These are phyloP conservation scores for Malus hybrid DNA, from an alignment of 331 rosid genomes.

Conservation along the genomic window DNA sequence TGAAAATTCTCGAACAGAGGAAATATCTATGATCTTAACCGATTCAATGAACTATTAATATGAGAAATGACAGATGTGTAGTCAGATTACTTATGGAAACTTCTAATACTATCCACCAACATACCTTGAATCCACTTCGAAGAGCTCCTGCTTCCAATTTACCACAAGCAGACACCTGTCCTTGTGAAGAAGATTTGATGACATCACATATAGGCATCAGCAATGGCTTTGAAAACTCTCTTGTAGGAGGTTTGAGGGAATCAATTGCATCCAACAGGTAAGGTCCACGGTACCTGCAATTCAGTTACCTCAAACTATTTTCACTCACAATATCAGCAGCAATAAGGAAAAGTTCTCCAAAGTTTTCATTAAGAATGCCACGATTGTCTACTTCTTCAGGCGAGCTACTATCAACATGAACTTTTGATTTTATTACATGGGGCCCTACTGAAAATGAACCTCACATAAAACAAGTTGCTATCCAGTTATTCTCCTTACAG, in stretches of 20 bases:
- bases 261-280: slow-evolving; percentile 43
- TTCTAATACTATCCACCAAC: slow-evolving; percentile 4
- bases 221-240: slow-evolving; percentile 84
- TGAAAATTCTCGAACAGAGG: not conserved
- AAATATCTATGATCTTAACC: not conserved
- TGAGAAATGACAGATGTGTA: slow-evolving; percentile 7
- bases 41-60: not conserved
- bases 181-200: slow-evolving; percentile 51
- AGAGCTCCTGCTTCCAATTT: slow-evolving; percentile 98
- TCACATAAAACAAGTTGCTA: not conserved
- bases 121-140: slow-evolving; percentile 86
- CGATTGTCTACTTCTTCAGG: not conserved
- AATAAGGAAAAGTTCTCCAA: not conserved
- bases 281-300: slow-evolving; percentile 66
- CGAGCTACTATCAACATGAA: not conserved
- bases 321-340: not conserved
- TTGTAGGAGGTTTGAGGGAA: slow-evolving; percentile 63
- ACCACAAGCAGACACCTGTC: slow-evolving; percentile 87
- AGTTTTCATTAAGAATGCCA: not conserved
- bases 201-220: slow-evolving; percentile 93
- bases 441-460: not conserved
- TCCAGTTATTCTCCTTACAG: not conserved
- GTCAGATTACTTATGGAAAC: slow-evolving; percentile 17
- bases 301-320: slow-evolving; percentile 6
- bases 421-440: not conserved